Conservation (phyloP, 192 early-diverging fungal genomes). For the Podila clonocystis region DNA sequence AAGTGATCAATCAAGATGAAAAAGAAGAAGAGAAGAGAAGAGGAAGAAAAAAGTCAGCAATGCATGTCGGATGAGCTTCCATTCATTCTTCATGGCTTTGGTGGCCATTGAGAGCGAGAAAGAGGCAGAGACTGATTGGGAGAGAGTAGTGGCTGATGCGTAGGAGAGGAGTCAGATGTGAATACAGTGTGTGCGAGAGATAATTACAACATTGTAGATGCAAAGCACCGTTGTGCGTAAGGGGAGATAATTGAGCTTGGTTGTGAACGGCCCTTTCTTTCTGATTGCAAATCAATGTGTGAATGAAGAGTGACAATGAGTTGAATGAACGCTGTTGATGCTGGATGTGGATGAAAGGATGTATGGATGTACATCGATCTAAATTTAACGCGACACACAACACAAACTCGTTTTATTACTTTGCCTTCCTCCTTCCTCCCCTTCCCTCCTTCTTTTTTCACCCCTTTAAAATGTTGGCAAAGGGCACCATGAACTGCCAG, state of each 20-base stretch:
- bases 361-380: neutral
- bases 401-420: neutral
- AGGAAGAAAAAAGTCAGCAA: no score
- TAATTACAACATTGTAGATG: no score
- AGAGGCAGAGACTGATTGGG: no score
- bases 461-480: conserved; percentile 2
- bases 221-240: neutral
- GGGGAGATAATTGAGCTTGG: neutral
- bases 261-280: neutral
- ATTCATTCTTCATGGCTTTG: no score
- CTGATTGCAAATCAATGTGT: no score
- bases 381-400: neutral
- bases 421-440: neutral
- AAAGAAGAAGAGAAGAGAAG: no score
- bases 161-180: neutral
- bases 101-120: no score
- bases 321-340: no score
- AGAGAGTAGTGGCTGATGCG: neutral
- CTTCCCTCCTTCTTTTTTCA: neutral
- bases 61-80: no score
- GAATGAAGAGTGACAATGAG: no score
- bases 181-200: neutral
- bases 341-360: no score
- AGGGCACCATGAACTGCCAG: neutral
- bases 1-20: no score